Evolutionary conservation across 805 yeast genomes (phyloP), one percentile per base, ranked within the genome.

Genomic region (Trichomonascus vanleenenianus): DNA sequence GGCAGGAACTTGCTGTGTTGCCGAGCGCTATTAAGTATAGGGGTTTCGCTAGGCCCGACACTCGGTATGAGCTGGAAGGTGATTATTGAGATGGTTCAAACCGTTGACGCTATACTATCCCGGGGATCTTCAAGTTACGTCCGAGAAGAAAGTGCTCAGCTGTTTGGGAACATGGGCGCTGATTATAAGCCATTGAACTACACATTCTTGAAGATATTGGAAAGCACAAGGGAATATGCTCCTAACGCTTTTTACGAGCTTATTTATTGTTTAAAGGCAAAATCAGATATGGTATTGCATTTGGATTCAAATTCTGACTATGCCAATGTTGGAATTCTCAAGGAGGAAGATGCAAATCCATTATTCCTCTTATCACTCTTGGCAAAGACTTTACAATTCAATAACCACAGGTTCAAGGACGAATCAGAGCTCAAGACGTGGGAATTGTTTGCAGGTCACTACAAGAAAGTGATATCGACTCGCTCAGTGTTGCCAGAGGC

Each of bases 21-120:
- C 34, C 70, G 96, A 42, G 96, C 95, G 0, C 62, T 91, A 33
- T 67, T 81, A 2, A 84, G 86, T 49, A 67, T 91, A 41, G 88
- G 91, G 0, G 73, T 81, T 2, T 84, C 96, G 0, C 63, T 91
- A n/a, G 97, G 96, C 0, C 75, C 89, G 1, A 74, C 79, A 1
- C 68, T 91, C 12, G 74, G 74, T 4, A 59, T 51, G 1, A 76
- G 83, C 30, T 91, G 97, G 97, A 62, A 65, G 10, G 71, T 71
- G 14, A 60, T 82, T 3, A 57, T 81, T 15, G 71, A 76, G 3
- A 75, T 94, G 0, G 68, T 87, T 46, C 57, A 58, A 38, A 45
- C 45, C 30, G 58, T 53, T 8, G 62, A 61, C 37, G 43, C 44
- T 30, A 35, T 56, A 8, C 46, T 56, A 6, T 42, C 27, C 8